phyloP scores from a whole-genome alignment of 2,329 filamentous ascomycete species.

The Sclerotinia subarctica region DNA sequence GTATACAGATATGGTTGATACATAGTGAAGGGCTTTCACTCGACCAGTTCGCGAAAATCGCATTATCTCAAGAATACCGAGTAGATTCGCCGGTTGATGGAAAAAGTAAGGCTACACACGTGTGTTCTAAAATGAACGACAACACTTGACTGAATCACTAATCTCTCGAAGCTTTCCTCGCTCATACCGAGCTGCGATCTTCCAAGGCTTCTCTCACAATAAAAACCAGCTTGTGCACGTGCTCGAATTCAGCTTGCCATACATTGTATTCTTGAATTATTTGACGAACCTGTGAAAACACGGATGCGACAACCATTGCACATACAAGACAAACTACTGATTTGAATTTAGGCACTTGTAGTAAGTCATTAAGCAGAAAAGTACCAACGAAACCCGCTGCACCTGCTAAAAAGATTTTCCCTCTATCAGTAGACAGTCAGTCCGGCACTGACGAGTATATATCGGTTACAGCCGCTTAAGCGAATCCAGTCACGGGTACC shows the following conservation, averaged over 20 bases:
- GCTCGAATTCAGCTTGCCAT: background rate
- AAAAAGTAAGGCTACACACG: background rate
- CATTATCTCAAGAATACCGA: too few species aligned
- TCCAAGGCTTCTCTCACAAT: background rate
- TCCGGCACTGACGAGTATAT: fast-evolving
- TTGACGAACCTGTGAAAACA: background rate
- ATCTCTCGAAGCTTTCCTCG: background rate
- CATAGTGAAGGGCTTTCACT: background rate
- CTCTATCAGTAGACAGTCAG: background rate
- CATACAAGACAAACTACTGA: background rate
- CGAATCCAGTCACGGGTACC: too few species aligned
- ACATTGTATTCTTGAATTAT: background rate
- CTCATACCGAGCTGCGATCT: background rate
- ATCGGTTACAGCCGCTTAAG: too few species aligned
- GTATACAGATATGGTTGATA: background rate
- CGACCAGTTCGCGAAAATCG: background rate
- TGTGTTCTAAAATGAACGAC: background rate
- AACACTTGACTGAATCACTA: background rate
- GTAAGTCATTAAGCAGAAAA: fast-evolving
- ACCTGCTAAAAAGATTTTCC: background rate
- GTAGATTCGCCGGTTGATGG: background rate
- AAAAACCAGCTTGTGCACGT: background rate
- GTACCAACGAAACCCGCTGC: background rate
- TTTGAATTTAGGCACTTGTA: too few species aligned
- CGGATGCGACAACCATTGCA: fast-evolving